Percentiles rank a stretch among this genome's conserved stretches.
phyloP scores from a whole-genome alignment of 2,329 filamentous ascomycete genomes.

The Macrophomina pseudophaseolina region DNA sequence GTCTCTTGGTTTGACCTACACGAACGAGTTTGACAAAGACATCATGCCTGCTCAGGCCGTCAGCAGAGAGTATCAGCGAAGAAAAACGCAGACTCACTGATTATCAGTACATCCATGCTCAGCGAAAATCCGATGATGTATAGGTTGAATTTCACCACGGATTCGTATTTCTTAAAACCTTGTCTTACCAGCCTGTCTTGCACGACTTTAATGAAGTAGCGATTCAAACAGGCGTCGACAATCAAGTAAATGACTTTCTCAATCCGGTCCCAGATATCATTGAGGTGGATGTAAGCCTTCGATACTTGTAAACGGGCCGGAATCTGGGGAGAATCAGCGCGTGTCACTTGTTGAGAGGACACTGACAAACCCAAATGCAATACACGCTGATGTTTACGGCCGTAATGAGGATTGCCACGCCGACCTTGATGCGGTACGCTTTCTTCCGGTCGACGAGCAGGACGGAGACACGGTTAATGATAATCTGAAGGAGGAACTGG shows the following conservation, averaged over 20 bases:
- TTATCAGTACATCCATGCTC: constrained; percentile 33
- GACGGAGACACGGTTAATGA: constrained; percentile 36
- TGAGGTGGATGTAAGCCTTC: constrained; percentile 32
- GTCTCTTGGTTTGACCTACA: not conserved
- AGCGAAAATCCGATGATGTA: constrained; percentile 35
- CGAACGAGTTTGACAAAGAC: constrained; percentile 12
- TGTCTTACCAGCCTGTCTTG: constrained; percentile 34
- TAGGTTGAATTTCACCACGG: constrained; percentile 36
- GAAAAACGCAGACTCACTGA: not conserved
- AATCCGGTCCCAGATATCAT: constrained; percentile 25
- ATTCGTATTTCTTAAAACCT: constrained; percentile 37
- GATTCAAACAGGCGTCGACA: constrained; percentile 35
- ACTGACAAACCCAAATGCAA: constrained; percentile 30
- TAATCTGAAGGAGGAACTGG: constrained; percentile 33
- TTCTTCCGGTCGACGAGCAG: not conserved
- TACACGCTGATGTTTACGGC: constrained; percentile 39
- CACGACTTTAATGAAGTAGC: constrained; percentile 37
- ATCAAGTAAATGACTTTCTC: constrained; percentile 36
- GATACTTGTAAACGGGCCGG: constrained; percentile 36
- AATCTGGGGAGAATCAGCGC: constrained; percentile 23
- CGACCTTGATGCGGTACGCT: not conserved
- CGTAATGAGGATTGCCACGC: constrained; percentile 27
- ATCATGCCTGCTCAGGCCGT: constrained; percentile 4
- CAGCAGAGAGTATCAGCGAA: not conserved
- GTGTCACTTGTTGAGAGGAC: not conserved